Conservation (phyloP, 129 eudicot species). For the Artemisia annua region DNA sequence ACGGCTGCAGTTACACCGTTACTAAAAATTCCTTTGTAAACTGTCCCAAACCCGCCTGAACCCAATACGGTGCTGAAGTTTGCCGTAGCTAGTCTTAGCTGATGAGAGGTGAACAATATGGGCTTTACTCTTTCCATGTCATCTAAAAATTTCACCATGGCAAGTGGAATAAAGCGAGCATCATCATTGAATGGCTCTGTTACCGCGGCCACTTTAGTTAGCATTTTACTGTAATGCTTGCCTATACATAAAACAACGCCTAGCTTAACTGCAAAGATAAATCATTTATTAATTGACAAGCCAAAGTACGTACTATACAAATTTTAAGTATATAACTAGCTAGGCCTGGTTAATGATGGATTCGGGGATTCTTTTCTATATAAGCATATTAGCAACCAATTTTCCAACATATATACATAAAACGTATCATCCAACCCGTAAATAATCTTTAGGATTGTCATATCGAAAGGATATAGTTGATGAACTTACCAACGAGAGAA, state of each 20-base stretch:
- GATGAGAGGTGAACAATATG: conserved; percentile 6
- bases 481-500: neutral
- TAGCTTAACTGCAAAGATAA: conserved; percentile 10
- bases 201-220: neutral
- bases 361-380: no score
- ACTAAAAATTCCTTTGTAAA: no score
- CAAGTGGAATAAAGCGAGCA: neutral
- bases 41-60: neutral
- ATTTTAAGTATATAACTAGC: no score
- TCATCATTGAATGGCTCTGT: neutral
- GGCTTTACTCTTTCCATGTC: conserved; percentile 22
- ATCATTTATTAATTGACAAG: conserved; percentile 7
- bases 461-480: neutral
- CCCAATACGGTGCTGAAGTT: neutral
- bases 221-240: neutral
- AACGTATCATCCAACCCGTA: no score
- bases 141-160: conserved; percentile 1
- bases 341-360: no score
- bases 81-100: neutral
- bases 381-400: no score
- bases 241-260: neutral
- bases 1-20: no score
- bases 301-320: neutral
- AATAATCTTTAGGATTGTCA: neutral
- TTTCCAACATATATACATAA: no score